Evolutionary conservation across 2,329 filamentous ascomycete species (phyloP).

Genomic region (Colletotrichum noveboracense): DNA sequence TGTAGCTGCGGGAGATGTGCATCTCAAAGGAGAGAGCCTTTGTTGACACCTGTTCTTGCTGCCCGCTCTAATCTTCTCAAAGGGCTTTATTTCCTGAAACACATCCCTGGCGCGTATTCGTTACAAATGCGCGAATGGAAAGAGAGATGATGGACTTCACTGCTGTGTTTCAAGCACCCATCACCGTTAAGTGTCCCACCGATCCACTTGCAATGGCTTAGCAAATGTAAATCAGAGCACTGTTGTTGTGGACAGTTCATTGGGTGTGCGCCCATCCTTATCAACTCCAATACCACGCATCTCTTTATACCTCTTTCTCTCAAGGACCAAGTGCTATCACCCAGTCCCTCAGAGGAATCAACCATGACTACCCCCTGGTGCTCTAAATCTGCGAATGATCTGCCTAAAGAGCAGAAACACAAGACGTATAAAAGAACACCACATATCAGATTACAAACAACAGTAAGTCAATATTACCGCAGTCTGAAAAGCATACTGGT

Average conservation of each 20-base stretch:
- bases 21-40: neutral
- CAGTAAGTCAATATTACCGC: neutral
- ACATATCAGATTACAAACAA: fast-evolving
- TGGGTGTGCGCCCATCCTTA: neutral
- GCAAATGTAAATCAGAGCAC: neutral
- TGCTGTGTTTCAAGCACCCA: neutral
- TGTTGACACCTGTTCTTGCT: fast-evolving
- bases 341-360: neutral
- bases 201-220: neutral
- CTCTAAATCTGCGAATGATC: fast-evolving
- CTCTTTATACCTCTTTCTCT: neutral
- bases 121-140: neutral
- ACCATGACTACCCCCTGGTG: neutral
- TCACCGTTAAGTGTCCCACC: fast-evolving
- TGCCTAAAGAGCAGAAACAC: neutral
- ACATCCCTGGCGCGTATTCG: neutral
- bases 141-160: neutral
- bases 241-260: no score
- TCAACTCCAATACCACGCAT: neutral
- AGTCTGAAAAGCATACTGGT: no score
- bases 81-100: fast-evolving
- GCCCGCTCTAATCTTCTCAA: neutral
- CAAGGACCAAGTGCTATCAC: no score
- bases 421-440: neutral
- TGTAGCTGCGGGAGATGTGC: no score